Percentiles rank a stretch among this genome's conserved stretches.
Evolutionary conservation across 73 alveolate genomes (phyloP).

Genomic region (Tetrahymena elliotti): DNA sequence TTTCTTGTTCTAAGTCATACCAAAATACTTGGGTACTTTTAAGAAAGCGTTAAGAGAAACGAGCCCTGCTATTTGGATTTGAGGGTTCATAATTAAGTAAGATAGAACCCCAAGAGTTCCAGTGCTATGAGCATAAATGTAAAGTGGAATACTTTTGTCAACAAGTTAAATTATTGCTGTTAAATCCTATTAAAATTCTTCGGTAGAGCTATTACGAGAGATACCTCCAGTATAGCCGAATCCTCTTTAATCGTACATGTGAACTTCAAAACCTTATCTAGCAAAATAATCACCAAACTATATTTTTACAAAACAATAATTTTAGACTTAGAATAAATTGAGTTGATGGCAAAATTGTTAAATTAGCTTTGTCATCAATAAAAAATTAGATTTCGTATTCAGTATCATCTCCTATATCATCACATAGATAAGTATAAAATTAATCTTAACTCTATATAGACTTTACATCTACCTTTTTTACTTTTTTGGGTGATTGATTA

Average conservation of each 20-base stretch:
- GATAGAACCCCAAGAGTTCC: constrained; percentile 1
- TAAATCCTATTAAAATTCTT: neutral
- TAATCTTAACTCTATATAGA: neutral
- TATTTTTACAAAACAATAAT: neutral
- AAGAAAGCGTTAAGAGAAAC: neutral
- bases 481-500: no score
- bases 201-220: neutral
- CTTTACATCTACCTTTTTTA: neutral
- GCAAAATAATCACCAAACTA: neutral
- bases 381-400: neutral
- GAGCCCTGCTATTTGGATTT: neutral
- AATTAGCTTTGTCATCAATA: neutral
- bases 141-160: neutral
- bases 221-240: neutral
- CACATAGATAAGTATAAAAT: no score
- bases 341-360: neutral
- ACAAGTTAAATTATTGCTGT: neutral
- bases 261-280: neutral
- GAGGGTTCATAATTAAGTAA: neutral
- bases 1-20: neutral
- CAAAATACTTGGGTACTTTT: neutral
- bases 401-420: no score
- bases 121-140: neutral
- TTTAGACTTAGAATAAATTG: neutral
- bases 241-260: neutral